phyloP scores from a whole-genome alignment of 164 flowering plant genomes.

The Umbilicus rupestris region DNA sequence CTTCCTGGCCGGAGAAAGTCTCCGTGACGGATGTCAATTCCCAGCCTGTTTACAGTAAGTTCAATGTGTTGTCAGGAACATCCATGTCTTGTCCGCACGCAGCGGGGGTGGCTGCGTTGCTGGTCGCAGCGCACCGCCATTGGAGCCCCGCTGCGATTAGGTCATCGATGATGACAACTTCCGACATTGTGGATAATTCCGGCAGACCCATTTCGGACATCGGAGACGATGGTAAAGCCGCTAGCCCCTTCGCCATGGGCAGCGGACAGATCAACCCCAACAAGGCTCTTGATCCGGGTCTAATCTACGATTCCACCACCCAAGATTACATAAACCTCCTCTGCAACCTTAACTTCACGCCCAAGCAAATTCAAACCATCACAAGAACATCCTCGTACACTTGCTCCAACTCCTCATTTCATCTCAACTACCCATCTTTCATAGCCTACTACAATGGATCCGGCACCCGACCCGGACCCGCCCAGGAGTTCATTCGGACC shows the following conservation, averaged over 20 bases:
- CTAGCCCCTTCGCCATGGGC: conserved; percentile 57
- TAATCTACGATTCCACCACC: conserved; percentile 33
- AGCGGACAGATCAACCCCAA: conserved; percentile 60
- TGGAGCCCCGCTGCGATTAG: conserved; percentile 73
- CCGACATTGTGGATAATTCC: conserved; percentile 34
- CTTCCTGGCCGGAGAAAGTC: conserved; percentile 37
- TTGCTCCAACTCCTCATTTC: conserved; percentile 31
- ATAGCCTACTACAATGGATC: conserved; percentile 35
- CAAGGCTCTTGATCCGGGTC: conserved; percentile 66
- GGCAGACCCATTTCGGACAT: conserved; percentile 27
- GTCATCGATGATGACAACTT: conserved; percentile 70
- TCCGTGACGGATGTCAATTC: conserved; percentile 11
- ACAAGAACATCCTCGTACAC: conserved; percentile 18
- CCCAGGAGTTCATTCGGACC: conserved; percentile 33
- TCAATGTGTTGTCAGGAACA: conserved; percentile 51
- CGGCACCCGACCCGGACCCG: conserved; percentile 1
- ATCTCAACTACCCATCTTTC: conserved; percentile 70
- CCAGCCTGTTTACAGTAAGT: conserved; percentile 20
- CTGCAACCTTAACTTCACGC: conserved; percentile 44
- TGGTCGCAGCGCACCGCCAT: conserved; percentile 45
- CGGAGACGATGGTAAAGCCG: conserved; percentile 16
- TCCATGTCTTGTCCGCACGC: conserved; percentile 75
- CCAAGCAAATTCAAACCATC: conserved; percentile 31
- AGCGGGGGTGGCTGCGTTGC: conserved; percentile 52
- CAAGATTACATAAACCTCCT: conserved; percentile 46